These are phyloP conservation scores for Tetrahymena malaccensis DNA, from an alignment of 73 alveolate genomes.

Conservation along the genomic window DNA sequence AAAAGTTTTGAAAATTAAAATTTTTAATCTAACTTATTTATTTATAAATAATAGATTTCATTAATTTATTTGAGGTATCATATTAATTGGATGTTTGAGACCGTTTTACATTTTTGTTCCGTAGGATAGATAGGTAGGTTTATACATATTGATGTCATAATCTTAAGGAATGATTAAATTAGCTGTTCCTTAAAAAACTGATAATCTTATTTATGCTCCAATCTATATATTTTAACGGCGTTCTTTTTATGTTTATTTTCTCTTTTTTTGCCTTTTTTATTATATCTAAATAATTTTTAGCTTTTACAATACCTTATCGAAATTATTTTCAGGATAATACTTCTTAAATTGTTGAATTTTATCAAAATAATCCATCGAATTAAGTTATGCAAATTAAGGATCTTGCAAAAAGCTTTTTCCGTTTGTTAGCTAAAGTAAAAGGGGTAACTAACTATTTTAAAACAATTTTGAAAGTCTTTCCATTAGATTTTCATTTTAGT, in stretches of 20 bases:
- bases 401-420: neutral
- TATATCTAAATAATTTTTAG: neutral
- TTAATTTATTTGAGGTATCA: neutral
- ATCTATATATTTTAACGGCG: neutral
- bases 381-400: neutral
- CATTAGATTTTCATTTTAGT: neutral
- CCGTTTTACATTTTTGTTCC: neutral
- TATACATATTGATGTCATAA: neutral
- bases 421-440: neutral
- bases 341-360: too few species aligned
- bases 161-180: neutral
- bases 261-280: neutral
- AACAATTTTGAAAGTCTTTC: neutral
- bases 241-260: neutral
- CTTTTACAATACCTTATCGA: neutral
- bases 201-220: neutral
- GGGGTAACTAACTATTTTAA: neutral
- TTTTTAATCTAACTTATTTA: too few species aligned
- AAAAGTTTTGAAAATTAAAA: too few species aligned
- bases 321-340: neutral
- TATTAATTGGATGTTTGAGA: neutral
- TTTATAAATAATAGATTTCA: too few species aligned
- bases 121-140: neutral
- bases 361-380: neutral
- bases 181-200: neutral